Evolutionary conservation across 2,329 filamentous ascomycete genomes (phyloP), one percentile per base, ranked within the genome.

Genomic region (Sarocladium brachiariae): DNA sequence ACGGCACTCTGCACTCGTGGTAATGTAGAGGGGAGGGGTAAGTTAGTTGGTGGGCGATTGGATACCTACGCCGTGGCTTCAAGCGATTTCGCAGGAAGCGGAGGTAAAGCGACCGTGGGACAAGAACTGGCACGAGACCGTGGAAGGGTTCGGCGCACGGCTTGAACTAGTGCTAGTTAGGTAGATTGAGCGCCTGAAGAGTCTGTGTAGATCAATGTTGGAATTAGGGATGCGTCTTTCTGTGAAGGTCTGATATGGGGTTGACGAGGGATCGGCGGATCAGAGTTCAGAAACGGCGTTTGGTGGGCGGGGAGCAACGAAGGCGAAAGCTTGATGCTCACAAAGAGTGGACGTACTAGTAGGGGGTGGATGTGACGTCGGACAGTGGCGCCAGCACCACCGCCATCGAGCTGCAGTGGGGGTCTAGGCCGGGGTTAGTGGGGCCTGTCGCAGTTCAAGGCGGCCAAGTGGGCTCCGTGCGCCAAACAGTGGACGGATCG

Each of bases 321-420:
- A 31, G 43, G 43, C 43, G 25, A 47, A 47, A 47, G 43, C 43
- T 47, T 47, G 43, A 47, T n/a, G 27, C 16, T 25, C 11, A 18
- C 11, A 10, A 47, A 4, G 4, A 47, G 43, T 47, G 25, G 43
- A 18, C 19, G 25, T 4, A 18, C 21, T n/a, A n/a, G n/a, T n/a
- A n/a, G n/a, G 43, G 19, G 27, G 43, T 47, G 43, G 43, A 47
- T 31, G 43, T 47, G 43, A 47, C 43, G 43, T 47, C 43, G 24
- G 25, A 47, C 13, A 21, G 27, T 47, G 24, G 43, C 43, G 25
- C 43, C 16, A 47, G 16, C 43, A 47, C 21, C 21, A 45, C 43
- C 43, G 43, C 25, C 43, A 47, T 47, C 43, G 43, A 25, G 43
- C 43, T 47, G 43, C 19, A 31, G 43, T 47, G 43, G 43, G 43